Evolutionary conservation across 2,329 filamentous ascomycete species (phyloP).

Genomic region (Fusarium sambucinum): DNA sequence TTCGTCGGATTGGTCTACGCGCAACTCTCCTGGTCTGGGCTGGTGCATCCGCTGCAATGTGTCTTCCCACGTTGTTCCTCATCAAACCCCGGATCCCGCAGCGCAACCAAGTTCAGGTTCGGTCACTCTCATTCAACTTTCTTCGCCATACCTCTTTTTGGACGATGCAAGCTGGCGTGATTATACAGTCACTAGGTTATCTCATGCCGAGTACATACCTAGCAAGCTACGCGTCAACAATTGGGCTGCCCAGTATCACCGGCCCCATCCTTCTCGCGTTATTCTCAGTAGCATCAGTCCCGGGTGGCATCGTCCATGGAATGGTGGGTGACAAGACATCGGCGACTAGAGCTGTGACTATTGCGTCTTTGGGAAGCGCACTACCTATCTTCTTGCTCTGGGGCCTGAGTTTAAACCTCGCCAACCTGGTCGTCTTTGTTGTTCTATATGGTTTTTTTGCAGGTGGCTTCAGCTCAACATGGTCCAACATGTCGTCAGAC

Average conservation of each 20-base stretch:
- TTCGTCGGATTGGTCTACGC: slow-evolving; percentile 58
- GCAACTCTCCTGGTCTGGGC: slow-evolving; percentile 60
- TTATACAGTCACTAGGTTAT: slow-evolving; percentile 70
- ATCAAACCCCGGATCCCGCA: slow-evolving; percentile 52
- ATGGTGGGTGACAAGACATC: slow-evolving; percentile 65
- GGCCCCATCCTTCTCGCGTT: slow-evolving; percentile 67
- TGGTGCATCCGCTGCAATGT: slow-evolving; percentile 52
- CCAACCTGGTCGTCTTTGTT: slow-evolving; percentile 68
- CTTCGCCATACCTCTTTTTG: slow-evolving; percentile 67
- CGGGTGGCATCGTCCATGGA: slow-evolving; percentile 68
- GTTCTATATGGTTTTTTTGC: slow-evolving; percentile 73
- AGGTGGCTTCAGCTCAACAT: slow-evolving; percentile 70
- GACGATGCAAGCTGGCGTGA: slow-evolving; percentile 67
- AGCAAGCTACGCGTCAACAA: slow-evolving; percentile 63
- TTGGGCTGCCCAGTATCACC: slow-evolving; percentile 60
- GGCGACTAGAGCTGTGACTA: slow-evolving; percentile 62
- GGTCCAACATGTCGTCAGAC: slow-evolving; percentile 65
- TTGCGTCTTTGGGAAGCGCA: slow-evolving; percentile 68
- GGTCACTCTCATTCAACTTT: slow-evolving; percentile 56
- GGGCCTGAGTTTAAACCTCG: slow-evolving; percentile 65
- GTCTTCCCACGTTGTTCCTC: slow-evolving; percentile 55
- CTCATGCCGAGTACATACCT: slow-evolving; percentile 71
- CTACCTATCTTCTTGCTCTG: slow-evolving; percentile 70
- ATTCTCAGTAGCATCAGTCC: slow-evolving; percentile 68
- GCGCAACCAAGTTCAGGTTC: slow-evolving; percentile 46